Evolutionary conservation across 108 stramenopile species (phyloP), one percentile per base, ranked within the genome.

Genomic region (Tribonema minus): DNA sequence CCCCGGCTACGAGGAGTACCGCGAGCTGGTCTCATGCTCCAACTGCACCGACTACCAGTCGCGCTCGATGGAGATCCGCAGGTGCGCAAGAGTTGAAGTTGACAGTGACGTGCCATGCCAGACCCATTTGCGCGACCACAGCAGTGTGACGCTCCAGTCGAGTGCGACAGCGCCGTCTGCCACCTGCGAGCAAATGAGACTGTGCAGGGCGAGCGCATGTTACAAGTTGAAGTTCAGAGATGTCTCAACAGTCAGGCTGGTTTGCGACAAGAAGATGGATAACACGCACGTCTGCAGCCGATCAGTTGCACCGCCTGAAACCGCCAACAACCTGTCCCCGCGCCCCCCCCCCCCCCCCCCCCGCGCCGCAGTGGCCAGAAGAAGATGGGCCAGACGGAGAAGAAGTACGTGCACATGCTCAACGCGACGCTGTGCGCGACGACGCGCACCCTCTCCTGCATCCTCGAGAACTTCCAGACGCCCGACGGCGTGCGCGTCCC

Each of bases 31-130:
- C 58, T 92, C 91, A 34, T 97, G 96, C 88, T 93, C 92, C 81
- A 99, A 99, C 88, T 99, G 98, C 91, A 98, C 96, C 34, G 96
- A 99, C 82, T 99, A 93, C 84, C 96, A 99, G 85, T 89, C 95
- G 26, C 26, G 26, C 29, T 12, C 23, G n/a, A n/a, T n/a, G n/a
- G n/a, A n/a, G n/a, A n/a, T n/a, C n/a, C n/a, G n/a, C n/a, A n/a
- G n/a, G n/a, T n/a, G n/a, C n/a, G n/a, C n/a, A n/a, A n/a, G n/a
- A n/a, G n/a, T n/a, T n/a, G n/a, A n/a, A n/a, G n/a, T n/a, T n/a
- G n/a, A n/a, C n/a, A n/a, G n/a, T n/a, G n/a, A n/a, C n/a, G n/a
- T n/a, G n/a, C n/a, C n/a, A n/a, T n/a, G n/a, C n/a, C n/a, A n/a
- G n/a, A n/a, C n/a, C n/a, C n/a, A n/a, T n/a, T n/a, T n/a, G n/a